These are phyloP conservation scores for Yamadazyma akitaensis DNA, from an alignment of 805 yeast species.

Conservation along the genomic window DNA sequence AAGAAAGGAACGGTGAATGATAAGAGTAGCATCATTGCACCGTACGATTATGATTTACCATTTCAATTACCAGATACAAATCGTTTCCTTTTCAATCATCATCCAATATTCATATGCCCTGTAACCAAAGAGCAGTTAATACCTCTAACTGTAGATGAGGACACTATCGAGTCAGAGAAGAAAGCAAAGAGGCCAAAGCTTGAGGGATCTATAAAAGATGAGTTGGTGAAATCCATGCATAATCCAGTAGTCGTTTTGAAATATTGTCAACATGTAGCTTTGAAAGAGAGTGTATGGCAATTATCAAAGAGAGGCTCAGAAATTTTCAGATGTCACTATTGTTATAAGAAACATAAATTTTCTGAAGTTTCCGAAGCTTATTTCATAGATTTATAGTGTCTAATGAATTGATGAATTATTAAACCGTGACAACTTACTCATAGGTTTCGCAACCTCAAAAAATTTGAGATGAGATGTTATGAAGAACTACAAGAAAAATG, in stretches of 20 bases:
- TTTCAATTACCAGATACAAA: constrained; percentile 40
- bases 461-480: constrained; percentile 10
- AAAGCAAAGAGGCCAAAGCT: constrained; percentile 17
- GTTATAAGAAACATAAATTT: constrained; percentile 41
- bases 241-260: constrained; percentile 43
- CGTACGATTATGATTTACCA: constrained; percentile 33
- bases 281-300: constrained; percentile 41
- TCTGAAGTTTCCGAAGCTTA: constrained; percentile 39
- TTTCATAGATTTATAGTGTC: constrained; percentile 30
- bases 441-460: constrained; percentile 4
- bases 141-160: constrained; percentile 28
- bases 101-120: constrained; percentile 46
- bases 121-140: constrained; percentile 41
- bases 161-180: constrained; percentile 11
- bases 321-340: constrained; percentile 42
- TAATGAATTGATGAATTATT: not conserved
- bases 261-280: constrained; percentile 40
- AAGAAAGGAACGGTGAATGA: not conserved
- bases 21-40: constrained; percentile 14
- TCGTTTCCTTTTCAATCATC: constrained; percentile 38
- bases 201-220: constrained; percentile 7
- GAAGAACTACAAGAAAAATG: constrained; percentile 5
- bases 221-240: constrained; percentile 12
- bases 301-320: constrained; percentile 38
- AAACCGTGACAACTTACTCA: not conserved